Evolutionary conservation across 352 stramenopile species (phyloP), one percentile per base, ranked within the genome.

Genomic region (Nothophytophthora sp.): DNA sequence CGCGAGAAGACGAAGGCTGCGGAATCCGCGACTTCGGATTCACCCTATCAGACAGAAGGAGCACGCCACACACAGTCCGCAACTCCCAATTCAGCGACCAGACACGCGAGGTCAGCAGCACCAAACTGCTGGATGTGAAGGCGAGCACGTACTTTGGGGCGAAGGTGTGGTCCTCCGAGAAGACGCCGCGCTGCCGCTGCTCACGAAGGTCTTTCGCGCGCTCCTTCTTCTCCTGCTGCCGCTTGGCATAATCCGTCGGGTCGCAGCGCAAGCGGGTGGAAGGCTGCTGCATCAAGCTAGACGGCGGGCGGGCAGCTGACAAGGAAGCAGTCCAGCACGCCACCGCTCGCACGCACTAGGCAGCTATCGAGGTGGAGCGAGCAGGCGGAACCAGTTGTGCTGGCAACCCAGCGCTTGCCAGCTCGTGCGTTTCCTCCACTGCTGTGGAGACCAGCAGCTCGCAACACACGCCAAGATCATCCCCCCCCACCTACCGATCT

Each of bases 131-230:
- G 15, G 48, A 16, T n/a, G 18, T 45, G 22, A 30, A 37, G 25
- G 36, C 49, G 13, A 32, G 7, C n/a, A 65, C 62, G 29, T 55
- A 91, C 78, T 93, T 93, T 56, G 82, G 82, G 6, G 63, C 20
- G 56, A 93, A 93, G 7, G 82, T 93, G 62, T 90, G 81, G 24
- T 90, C 71, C 16, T 91, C 80, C 20, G 73, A 85, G 46, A 87
- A 81, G 55, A 90, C 60, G 19, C 82, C 80, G 20, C 73, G 74
- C 37, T 75, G 68, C 27, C 78, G 74, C 58, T 89, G 77, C 25
- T 88, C 76, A 30, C 79, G 74, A 60, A 93, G 55, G 51, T 91
- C 76, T 55, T 81, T 84, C 38, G 82, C 82, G 50, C 76, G 75
- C 3, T 93, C 77, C 18, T 84, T 88, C 40, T 86, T 87, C 49